Evolutionary conservation across 306 rosid genomes (phyloP), one percentile per base, ranked within the genome.

Genomic region (Rosa multiflora): DNA sequence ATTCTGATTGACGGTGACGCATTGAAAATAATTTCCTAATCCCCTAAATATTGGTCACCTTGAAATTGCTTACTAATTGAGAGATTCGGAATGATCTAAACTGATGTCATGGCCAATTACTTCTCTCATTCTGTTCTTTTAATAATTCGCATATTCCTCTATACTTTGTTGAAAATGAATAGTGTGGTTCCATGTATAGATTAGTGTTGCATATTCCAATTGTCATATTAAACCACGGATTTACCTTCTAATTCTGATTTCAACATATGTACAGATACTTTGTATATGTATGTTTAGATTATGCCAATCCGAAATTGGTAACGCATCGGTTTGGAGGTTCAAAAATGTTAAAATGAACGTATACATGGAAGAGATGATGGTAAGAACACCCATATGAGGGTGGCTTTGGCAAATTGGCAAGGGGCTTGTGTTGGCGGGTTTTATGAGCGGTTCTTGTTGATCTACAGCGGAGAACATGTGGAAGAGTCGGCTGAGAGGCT

Each of bases 1-100:
- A 61, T 59, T 64, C 26, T 53, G 84, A 48, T 61, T 76, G 84
- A 81, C 18, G 48, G 20, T 23, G 84, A 81, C 72, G 14, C 77
- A 18, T 9, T 32, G 48, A 70, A 59, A 81, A 68, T 67, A 18
- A 56, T 18, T 12, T 73, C 21, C 51, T 63, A 21, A 23, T 12
- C 78, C 74, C 52, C 44, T 70, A 42, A 61, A 71, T 61, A 17
- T 66, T 35, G 21, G 44, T 1, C 43, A 64, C 35, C 51, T 43
- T 43, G 52, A 68, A 68, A 20, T 68, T 11, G 32, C 53, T 77
- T 77, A 23, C 10, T 40, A 46, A 29, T 53, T 15, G n/a, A 39
- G 46, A 70, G 55, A 44, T 53, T 21, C 18, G 20, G 67, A 67
- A 58, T 68, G 62, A 75, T 55, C 72, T 67, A 23, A 32, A 21